Conservation (phyloP, 805 yeast species). For the Ogataea degrootiae region DNA sequence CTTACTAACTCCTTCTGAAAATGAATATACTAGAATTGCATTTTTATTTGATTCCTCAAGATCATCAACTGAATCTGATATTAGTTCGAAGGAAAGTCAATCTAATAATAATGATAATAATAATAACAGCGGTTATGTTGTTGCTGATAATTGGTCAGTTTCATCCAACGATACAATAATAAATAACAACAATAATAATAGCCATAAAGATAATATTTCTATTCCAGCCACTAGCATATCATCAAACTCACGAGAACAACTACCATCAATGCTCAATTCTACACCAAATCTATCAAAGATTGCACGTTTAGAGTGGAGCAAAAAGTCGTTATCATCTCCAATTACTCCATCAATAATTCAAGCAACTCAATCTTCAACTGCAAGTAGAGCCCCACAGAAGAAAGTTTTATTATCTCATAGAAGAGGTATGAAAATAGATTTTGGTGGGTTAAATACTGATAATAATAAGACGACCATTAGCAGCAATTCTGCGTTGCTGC, state of each 20-base stretch:
- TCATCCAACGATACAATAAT: no score
- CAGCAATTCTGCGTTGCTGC: background rate
- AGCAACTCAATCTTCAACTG: conserved; percentile 1
- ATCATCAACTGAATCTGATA: no score
- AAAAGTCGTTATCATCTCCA: conserved; percentile 15
- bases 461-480: background rate
- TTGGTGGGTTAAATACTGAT: conserved; percentile 12
- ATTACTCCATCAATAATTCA: conserved; percentile 8
- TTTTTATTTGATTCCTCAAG: background rate
- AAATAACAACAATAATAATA: background rate
- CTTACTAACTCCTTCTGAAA: background rate
- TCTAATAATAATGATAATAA: no score
- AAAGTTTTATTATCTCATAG: conserved; percentile 48
- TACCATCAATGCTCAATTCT: conserved; percentile 13
- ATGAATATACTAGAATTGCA: background rate
- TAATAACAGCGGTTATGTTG: no score
- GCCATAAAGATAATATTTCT: background rate
- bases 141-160: no score
- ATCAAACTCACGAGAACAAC: background rate
- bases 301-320: conserved; percentile 27
- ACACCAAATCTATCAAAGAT: conserved; percentile 27
- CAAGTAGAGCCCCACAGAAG: conserved; percentile 21
- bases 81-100: no score
- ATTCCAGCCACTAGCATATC: background rate
- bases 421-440: conserved; percentile 49